Conservation (phyloP, 2,329 filamentous ascomycete genomes). For the Pyrenophora graminea region DNA sequence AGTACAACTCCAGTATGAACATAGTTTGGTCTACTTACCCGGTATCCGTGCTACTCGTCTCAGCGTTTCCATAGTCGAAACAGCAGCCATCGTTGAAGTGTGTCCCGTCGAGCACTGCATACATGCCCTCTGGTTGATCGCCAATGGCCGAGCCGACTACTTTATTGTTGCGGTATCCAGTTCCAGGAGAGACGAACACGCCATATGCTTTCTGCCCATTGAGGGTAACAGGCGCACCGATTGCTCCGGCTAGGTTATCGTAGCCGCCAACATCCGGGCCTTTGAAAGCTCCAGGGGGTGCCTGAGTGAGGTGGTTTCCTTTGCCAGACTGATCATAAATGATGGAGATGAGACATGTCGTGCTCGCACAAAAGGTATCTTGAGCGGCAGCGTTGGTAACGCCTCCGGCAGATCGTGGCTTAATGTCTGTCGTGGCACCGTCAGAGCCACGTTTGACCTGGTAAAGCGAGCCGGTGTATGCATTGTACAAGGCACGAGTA, state of each 20-base stretch:
- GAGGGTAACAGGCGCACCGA: constrained; percentile 64
- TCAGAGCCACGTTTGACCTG: constrained; percentile 63
- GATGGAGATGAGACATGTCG: constrained; percentile 65
- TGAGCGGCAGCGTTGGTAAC: constrained; percentile 66
- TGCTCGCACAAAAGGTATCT: constrained; percentile 63
- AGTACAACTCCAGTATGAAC: neutral
- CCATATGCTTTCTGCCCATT: constrained; percentile 67
- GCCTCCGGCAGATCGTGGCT: constrained; percentile 61
- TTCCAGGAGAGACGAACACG: constrained; percentile 64
- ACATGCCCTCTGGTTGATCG: constrained; percentile 63
- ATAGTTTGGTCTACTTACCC: constrained; percentile 26
- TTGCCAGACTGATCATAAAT: constrained; percentile 69
- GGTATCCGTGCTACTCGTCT: constrained; percentile 49
- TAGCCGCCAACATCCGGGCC: constrained; percentile 62
- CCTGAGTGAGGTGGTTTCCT: constrained; percentile 66
- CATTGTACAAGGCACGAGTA: constrained; percentile 64
- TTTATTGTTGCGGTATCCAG: constrained; percentile 65
- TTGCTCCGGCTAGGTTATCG: constrained; percentile 64
- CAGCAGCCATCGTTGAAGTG: constrained; percentile 63
- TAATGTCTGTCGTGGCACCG: constrained; percentile 53
- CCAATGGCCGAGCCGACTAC: constrained; percentile 58
- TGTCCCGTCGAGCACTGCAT: constrained; percentile 63
- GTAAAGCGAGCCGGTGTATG: constrained; percentile 61
- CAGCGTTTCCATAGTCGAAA: constrained; percentile 52
- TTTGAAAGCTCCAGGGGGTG: constrained; percentile 60